Base-by-base conservation (phyloP, 2,329 filamentous ascomycete genomes). In the Myotisia sp. region DNA sequence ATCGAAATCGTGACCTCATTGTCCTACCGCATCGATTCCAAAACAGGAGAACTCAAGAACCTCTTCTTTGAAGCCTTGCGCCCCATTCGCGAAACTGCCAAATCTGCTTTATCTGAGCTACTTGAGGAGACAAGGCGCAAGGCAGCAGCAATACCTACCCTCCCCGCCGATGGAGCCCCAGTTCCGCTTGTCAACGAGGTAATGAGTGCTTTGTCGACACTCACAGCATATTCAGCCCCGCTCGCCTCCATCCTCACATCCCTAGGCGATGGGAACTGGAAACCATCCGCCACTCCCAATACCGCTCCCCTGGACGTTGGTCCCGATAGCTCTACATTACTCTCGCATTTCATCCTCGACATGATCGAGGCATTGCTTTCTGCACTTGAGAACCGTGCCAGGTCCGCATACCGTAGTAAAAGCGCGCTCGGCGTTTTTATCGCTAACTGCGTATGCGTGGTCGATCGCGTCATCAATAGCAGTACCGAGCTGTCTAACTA, bases 221-320 rank as follows among this genome's bases (percentile, higher is more conserved):
- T 98, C 73, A 81, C 86, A 1, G 74, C 79, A 35, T 95, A 93
- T 55, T 67, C 92, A 14, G 71, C 76, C 5, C 85, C 90, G 1
- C 70, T 98, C 13, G 82, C 82, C 2, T 87, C 82, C 40, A 83
- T 98, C 45, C 76, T 98, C 66, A 76, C 90, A 18, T 93, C 86
- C 1, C 62, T 98, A 6, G 90, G 90, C 12, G 86, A 95, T 47
- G 85, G 86, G 1, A 87, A 87, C 22, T 98, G 90, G 90, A 63
- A 62, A 35, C 70, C 71, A 7, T 68, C 68, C 3, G 72, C 70
- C 5, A 65, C 64, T 4, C 74, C 80, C 26, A 70, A 70, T 18
- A 70, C 77, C 13, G 81, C 77, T 33, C 65, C 82, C 0, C 83
- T 92, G 49, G 87, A 95, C 49, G 76, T 94, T 21, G 77, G 81